phyloP scores from a whole-genome alignment of 768 basidiomycete species.

The Imleria badia region DNA sequence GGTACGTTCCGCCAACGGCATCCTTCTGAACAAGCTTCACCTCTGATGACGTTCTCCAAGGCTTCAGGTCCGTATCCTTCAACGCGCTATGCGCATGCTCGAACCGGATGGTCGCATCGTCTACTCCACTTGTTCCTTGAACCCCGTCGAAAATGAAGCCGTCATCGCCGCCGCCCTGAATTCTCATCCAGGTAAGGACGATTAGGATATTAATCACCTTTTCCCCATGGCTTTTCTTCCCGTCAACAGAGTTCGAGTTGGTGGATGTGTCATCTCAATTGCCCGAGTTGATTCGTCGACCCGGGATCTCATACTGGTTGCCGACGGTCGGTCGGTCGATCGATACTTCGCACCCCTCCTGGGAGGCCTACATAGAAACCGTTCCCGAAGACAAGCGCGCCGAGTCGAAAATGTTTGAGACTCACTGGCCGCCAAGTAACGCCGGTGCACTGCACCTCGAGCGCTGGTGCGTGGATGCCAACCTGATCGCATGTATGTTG shows the following conservation, averaged over 20 bases:
- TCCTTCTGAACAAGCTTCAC: not conserved
- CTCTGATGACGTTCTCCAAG: conserved; percentile 40
- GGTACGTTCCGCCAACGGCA: conserved; percentile 44
- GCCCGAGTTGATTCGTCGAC: conserved; percentile 68
- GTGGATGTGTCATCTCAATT: conserved; percentile 74
- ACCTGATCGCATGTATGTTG: not conserved
- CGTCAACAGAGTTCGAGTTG: conserved; percentile 62
- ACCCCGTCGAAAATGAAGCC: conserved; percentile 97
- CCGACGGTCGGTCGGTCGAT: conserved; percentile 62
- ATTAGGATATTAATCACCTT: not conserved
- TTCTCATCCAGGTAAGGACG: conserved; percentile 55
- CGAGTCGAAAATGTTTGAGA: conserved; percentile 62
- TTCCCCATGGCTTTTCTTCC: not conserved
- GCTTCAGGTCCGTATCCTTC: conserved; percentile 88
- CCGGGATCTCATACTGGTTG: conserved; percentile 78
- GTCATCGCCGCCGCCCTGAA: conserved; percentile 85
- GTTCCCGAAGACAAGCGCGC: conserved; percentile 45
- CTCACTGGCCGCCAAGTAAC: conserved; percentile 81
- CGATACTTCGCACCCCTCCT: conserved; percentile 53
- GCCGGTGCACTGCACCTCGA: conserved; percentile 59
- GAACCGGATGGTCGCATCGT: conserved; percentile 82
- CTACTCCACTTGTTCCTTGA: conserved; percentile 97
- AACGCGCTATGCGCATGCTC: conserved; percentile 90
- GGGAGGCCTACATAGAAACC: conserved; percentile 56
- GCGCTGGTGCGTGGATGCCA: conserved; percentile 56